phyloP scores from a whole-genome alignment of 345 rosid genomes.

The Garcia nutans region DNA sequence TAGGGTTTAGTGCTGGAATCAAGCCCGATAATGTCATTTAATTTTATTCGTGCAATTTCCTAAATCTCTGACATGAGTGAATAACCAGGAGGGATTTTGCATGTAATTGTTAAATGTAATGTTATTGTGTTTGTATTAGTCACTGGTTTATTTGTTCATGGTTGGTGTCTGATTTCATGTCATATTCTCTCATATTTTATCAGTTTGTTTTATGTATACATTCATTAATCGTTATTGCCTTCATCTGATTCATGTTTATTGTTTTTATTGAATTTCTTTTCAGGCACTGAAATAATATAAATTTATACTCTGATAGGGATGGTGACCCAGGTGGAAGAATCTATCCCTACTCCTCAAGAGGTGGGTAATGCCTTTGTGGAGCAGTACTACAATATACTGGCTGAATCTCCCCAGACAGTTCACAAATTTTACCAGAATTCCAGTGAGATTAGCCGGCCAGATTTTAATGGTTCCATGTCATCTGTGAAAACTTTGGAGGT shows the following conservation, averaged over 20 bases:
- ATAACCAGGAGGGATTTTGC: not conserved
- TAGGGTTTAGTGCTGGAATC: not conserved
- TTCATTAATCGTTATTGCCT: not conserved
- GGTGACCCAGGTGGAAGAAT: constrained; percentile 16
- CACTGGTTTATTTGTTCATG: not conserved
- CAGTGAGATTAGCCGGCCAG: constrained; percentile 26
- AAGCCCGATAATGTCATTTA: no score
- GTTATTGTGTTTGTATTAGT: not conserved
- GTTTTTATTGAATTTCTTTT: not conserved
- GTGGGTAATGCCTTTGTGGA: constrained; percentile 32
- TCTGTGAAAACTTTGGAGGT: constrained; percentile 26
- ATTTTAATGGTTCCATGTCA: constrained; percentile 15
- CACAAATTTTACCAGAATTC: constrained; percentile 26
- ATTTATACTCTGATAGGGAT: constrained; percentile 2
- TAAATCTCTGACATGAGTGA: no score
- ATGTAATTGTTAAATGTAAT: no score
- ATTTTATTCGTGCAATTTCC: no score
- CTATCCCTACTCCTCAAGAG: constrained; percentile 13
- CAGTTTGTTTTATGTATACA: no score
- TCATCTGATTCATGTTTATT: not conserved
- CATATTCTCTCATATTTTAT: not conserved
- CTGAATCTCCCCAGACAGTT: constrained; percentile 16
- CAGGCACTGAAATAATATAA: not conserved
- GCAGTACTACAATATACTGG: constrained; percentile 25
- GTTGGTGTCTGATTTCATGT: not conserved